Percentiles rank a stretch among this genome's conserved stretches.
Conservation (phyloP, 1,284 basidiomycete species). For the Cystobasidium pallidum region DNA sequence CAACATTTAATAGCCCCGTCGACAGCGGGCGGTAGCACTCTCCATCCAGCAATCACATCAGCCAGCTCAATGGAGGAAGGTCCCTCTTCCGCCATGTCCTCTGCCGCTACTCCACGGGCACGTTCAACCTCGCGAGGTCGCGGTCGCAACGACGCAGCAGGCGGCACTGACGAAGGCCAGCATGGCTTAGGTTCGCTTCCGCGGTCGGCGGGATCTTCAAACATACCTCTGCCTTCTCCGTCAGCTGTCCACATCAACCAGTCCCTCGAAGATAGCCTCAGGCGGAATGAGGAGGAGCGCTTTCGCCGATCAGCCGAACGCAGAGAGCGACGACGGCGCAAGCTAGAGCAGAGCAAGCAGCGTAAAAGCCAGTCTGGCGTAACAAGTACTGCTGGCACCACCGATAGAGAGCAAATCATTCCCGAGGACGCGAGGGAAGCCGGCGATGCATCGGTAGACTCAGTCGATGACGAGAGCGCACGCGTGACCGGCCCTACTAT, state of each 20-base stretch:
- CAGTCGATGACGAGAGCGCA: constrained; percentile 21
- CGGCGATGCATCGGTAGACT: constrained; percentile 18
- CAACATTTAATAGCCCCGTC: neutral
- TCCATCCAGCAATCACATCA: constrained; percentile 10
- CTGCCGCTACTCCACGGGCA: constrained; percentile 2
- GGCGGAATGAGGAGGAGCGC: constrained; percentile 36
- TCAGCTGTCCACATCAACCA: constrained; percentile 44
- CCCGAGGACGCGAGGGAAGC: constrained; percentile 11
- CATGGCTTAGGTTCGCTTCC: neutral
- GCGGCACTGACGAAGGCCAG: neutral
- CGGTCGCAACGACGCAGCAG: neutral
- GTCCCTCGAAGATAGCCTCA: constrained; percentile 38
- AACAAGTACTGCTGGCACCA: neutral
- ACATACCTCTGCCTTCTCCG: constrained; percentile 37
- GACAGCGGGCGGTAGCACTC: neutral
- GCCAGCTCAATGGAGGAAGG: constrained; percentile 1
- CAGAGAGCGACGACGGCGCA: constrained; percentile 10
- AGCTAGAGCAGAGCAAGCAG: constrained; percentile 23
- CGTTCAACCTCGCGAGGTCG: constrained; percentile 27
- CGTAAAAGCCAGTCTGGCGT: neutral
- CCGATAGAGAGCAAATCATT: neutral
- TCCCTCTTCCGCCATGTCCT: neutral
- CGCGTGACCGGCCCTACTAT: constrained; percentile 5
- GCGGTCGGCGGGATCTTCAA: constrained; percentile 4
- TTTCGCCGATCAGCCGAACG: constrained; percentile 37